phyloP scores from a whole-genome alignment of 2,329 filamentous ascomycete species.

The Ambrosiella cleistominuta region DNA sequence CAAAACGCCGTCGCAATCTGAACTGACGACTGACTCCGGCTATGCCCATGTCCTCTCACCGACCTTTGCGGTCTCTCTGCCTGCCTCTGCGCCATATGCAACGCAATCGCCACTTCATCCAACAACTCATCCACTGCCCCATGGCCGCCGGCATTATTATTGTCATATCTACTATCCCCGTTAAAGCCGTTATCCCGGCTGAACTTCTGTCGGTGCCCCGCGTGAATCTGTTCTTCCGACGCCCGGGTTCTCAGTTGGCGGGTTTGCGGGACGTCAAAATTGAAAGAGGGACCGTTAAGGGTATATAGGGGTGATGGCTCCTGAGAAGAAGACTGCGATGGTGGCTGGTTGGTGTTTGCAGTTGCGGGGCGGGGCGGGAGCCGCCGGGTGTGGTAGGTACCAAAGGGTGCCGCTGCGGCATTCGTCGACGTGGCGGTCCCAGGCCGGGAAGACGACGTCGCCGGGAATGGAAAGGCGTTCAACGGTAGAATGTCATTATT shows the following conservation, averaged over 20 bases:
- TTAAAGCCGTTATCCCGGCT: background rate
- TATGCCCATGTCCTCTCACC: background rate
- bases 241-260: background rate
- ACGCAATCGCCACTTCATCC: slow-evolving; percentile 10
- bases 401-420: background rate
- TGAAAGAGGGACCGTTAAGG: background rate
- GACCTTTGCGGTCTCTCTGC: background rate
- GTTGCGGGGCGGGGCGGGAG: slow-evolving; percentile 7
- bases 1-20: slow-evolving; percentile 3
- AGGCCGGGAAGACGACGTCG: background rate
- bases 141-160: background rate
- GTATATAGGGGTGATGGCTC: slow-evolving; percentile 8
- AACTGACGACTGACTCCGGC: background rate
- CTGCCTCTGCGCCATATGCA: slow-evolving; percentile 8
- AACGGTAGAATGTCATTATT: too few species aligned
- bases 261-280: slow-evolving; percentile 4
- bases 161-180: background rate
- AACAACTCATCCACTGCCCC: slow-evolving; percentile 9
- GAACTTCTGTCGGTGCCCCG: background rate
- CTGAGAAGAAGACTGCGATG: background rate
- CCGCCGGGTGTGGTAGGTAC: background rate
- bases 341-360: background rate
- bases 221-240: background rate
- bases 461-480: background rate
- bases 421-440: background rate